Evolutionary conservation across 257 asterid species (phyloP).

Genomic region (Gentiana dahurica): DNA sequence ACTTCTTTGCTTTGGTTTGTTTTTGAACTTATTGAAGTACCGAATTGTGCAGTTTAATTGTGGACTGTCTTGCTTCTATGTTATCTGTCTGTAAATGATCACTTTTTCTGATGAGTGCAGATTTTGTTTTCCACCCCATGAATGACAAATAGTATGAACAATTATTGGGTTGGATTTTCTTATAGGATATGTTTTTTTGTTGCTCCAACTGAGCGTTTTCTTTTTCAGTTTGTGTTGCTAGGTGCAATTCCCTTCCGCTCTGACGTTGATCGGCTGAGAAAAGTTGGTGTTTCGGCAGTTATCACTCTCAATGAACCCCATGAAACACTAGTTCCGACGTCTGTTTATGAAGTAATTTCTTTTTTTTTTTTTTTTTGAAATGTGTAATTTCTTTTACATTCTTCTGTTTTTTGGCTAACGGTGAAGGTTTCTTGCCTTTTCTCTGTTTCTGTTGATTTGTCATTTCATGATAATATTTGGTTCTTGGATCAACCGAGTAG

Average conservation of each 20-base stretch:
- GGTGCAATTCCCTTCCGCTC: constrained; percentile 63
- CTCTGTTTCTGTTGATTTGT: background rate
- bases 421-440: background rate
- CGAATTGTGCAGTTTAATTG: too few species aligned
- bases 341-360: constrained; percentile 35
- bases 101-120: too few species aligned
- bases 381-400: background rate
- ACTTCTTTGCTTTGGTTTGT: too few species aligned
- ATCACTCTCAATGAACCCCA: constrained; percentile 51
- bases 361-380: background rate
- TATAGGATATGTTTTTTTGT: too few species aligned
- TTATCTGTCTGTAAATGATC: too few species aligned
- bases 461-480: background rate
- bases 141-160: too few species aligned
- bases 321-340: constrained; percentile 46
- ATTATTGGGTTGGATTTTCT: too few species aligned
- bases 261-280: constrained; percentile 36
- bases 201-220: background rate
- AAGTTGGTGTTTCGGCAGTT: constrained; percentile 44
- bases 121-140: too few species aligned
- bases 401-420: background rate
- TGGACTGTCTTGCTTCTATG: too few species aligned
- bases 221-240: constrained; percentile 38
- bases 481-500: too few species aligned
- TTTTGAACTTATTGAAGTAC: too few species aligned